phyloP scores from a whole-genome alignment of 1,284 basidiomycete species.

The Cryptococcus amylolentus region DNA sequence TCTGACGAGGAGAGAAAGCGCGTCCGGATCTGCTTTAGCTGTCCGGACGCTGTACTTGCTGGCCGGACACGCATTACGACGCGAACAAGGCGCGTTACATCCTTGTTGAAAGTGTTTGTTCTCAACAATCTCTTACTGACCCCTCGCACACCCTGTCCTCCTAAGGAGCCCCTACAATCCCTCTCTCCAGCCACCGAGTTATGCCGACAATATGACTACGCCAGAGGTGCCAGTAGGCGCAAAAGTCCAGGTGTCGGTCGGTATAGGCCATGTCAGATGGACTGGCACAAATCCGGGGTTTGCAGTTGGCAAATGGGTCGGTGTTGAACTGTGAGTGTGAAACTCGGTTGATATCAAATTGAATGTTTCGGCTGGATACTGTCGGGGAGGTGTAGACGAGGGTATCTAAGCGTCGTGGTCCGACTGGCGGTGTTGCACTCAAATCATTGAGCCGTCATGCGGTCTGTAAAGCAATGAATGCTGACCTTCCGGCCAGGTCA shows the following conservation, averaged over 20 bases:
- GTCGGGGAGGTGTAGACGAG: not conserved
- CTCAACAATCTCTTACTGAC: not conserved
- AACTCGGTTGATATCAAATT: too few species aligned
- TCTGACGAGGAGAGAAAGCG: not conserved
- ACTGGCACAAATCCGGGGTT: constrained; percentile 76
- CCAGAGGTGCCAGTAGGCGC: constrained; percentile 42
- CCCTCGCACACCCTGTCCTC: not conserved
- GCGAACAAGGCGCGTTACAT: too few species aligned
- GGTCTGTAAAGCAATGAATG: not conserved
- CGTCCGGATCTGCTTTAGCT: not conserved
- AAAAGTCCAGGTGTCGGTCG: constrained; percentile 67
- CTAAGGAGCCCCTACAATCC: not conserved
- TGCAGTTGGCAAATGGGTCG: constrained; percentile 88
- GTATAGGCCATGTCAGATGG: constrained; percentile 82
- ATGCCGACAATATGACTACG: constrained; percentile 29
- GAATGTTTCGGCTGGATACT: too few species aligned
- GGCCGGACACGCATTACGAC: not conserved
- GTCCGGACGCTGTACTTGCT: not conserved
- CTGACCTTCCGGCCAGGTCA: constrained; percentile 14
- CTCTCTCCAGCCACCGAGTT: not conserved
- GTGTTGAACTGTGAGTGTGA: constrained; percentile 68
- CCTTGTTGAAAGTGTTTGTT: too few species aligned
- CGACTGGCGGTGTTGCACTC: not conserved
- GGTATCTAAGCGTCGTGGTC: not conserved
- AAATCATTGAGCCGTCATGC: too few species aligned